A percentile compares a stretch with the other conserved stretches of the same genome.
phyloP scores from a whole-genome alignment of 495 filamentous ascomycete genomes.

The Penicillium simplicissimum region DNA sequence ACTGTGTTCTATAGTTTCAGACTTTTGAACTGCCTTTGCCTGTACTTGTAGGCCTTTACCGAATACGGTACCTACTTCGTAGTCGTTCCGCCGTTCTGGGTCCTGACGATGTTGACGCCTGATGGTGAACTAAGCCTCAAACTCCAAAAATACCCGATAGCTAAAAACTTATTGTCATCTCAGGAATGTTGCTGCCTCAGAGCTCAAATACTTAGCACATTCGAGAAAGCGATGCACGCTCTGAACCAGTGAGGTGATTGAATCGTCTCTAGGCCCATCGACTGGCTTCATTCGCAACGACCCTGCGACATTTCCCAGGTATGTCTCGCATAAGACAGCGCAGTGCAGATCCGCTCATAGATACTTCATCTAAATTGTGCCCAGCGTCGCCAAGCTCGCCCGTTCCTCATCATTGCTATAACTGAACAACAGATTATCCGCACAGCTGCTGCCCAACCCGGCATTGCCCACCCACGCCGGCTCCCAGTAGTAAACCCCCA shows the following conservation, averaged over 20 bases:
- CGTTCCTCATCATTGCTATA: slow-evolving; percentile 30
- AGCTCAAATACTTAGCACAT: background rate
- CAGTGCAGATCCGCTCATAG: too few species aligned
- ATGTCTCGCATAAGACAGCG: too few species aligned
- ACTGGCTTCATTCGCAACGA: background rate
- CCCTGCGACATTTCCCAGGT: too few species aligned
- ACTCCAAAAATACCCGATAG: slow-evolving; percentile 5
- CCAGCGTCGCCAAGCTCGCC: slow-evolving; percentile 36
- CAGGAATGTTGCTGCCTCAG: slow-evolving; percentile 16
- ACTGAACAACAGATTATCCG: slow-evolving; percentile 49
- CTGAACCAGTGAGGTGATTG: background rate
- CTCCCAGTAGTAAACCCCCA: slow-evolving; percentile 71
- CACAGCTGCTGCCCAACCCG: slow-evolving; percentile 56
- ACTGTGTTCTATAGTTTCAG: too few species aligned
- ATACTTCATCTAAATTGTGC: slow-evolving; percentile 20
- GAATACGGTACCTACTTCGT: background rate
- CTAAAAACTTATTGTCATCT: background rate
- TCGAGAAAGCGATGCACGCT: background rate
- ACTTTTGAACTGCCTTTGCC: too few species aligned
- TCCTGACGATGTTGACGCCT: slow-evolving; percentile 2
- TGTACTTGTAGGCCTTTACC: too few species aligned
- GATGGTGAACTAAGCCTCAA: slow-evolving; percentile 1
- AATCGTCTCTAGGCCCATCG: background rate
- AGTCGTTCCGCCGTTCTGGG: background rate
- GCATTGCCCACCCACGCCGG: slow-evolving; percentile 68